Conservation (phyloP, 208 protist species). For the Acanthamoeba sp. region DNA sequence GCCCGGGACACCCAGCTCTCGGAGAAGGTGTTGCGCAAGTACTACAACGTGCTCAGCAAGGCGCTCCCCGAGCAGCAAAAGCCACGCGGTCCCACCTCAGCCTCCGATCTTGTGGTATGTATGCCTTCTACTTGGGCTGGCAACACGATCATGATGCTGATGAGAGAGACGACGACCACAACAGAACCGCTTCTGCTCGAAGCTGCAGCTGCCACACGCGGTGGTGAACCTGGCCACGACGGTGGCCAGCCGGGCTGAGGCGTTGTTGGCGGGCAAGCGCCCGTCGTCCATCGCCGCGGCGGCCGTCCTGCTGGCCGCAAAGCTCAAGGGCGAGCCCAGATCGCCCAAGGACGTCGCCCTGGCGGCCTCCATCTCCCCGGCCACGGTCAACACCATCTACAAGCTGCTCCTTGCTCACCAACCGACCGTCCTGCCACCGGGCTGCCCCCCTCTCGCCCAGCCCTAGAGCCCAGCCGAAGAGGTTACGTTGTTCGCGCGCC, state of each 20-base stretch:
- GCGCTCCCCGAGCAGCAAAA: background rate
- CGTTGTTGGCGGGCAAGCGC: background rate
- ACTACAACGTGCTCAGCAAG: background rate
- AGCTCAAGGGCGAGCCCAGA: background rate
- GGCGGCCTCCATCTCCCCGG: no score
- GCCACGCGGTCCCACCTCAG: background rate
- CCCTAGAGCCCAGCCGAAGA: no score
- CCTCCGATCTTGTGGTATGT: conserved; percentile 7
- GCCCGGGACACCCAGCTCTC: background rate
- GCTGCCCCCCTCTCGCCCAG: no score
- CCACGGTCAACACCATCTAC: no score
- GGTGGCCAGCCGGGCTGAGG: background rate
- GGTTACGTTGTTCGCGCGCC: no score
- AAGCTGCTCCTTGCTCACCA: no score
- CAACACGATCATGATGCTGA: no score
- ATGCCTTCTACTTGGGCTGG: background rate
- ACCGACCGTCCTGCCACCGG: no score
- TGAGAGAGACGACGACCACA: background rate
- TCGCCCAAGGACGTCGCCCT: no score
- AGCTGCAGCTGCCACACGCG: background rate
- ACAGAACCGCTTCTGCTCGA: conserved; percentile 25
- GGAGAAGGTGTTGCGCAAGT: background rate
- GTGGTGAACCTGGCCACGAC: background rate
- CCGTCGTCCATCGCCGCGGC: conserved; percentile 17
- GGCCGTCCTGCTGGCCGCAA: background rate